These are phyloP conservation scores for Chaetomium cochliodes DNA, from an alignment of 495 filamentous ascomycete genomes.

Conservation along the genomic window DNA sequence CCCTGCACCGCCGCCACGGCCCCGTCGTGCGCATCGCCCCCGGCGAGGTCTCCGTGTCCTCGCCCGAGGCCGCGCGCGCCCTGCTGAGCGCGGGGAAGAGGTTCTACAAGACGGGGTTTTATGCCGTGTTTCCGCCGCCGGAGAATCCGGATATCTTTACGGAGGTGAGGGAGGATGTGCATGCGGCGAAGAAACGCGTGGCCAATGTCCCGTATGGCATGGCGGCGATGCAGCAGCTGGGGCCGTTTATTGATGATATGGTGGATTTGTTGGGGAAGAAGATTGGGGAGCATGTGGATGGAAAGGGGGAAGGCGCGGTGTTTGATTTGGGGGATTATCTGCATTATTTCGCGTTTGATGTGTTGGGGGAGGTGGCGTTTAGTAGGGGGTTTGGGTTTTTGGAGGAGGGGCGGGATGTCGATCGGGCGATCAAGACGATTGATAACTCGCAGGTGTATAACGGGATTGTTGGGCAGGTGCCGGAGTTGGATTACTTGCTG, in stretches of 20 bases:
- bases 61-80: conserved; percentile 49
- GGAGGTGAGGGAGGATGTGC: conserved; percentile 53
- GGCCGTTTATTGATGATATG: conserved; percentile 49
- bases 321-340: conserved; percentile 54
- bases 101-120: conserved; percentile 58
- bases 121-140: conserved; percentile 54
- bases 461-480: conserved; percentile 53
- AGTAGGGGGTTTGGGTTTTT: conserved; percentile 64
- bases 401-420: conserved; percentile 56
- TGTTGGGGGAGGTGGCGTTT: conserved; percentile 63
- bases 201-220: conserved; percentile 55
- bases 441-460: conserved; percentile 56
- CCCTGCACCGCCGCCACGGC: conserved; percentile 53
- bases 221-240: conserved; percentile 53
- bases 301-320: conserved; percentile 7
- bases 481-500: conserved; percentile 48
- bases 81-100: conserved; percentile 52
- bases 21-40: conserved; percentile 57
- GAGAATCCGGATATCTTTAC: conserved; percentile 62
- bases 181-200: conserved; percentile 56
- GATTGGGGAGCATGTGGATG: conserved; percentile 38
- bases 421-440: conserved; percentile 53
- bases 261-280: conserved; percentile 44
- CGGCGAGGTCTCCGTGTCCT: conserved; percentile 55
- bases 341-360: conserved; percentile 59